Evolutionary conservation across 768 basidiomycete genomes (phyloP), one percentile per base, ranked within the genome.

Genomic region (Hemileccinum impolitum): DNA sequence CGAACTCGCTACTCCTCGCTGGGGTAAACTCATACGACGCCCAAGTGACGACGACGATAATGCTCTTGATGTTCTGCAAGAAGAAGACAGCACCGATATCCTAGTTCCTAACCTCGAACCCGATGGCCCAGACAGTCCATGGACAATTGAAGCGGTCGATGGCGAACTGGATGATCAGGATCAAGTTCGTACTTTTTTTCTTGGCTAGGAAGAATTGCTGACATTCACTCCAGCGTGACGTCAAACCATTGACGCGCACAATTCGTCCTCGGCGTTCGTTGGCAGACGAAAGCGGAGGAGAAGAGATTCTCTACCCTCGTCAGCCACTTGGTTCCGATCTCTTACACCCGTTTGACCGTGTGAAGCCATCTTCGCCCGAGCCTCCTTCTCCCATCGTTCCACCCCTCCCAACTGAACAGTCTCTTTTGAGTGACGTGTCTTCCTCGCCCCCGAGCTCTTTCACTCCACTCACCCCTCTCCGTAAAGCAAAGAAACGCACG

Each of bases 1-100:
- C 32, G 96, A 99, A 70, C 80, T 98, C 28, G 75, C 93, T 17
- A 99, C 96, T n/a, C 96, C 96, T 41, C 81, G 94, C 52, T 99
- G 94, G 94, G 78, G 79, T 51, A 80, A 79, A 62, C 75, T 77
- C 41, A 68, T 72, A 31, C 66, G 68, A 56, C 75, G 66, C 45
- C 65, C 70, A 18, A 36, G 23, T 23, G 77, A 77, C 50, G 75
- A 77, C 34, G 69, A 77, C 5, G 66, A 74, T 25, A 52, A 70
- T 5, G 58, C 72, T 19, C 69, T 70, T 15, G 46, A 55, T 39
- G 17, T 65, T 31, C 55, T 62, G 4, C 50, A 54, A 18, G 66
- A 71, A 34, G 69, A 72, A 43, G 65, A 70, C 34, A 53, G 44
- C 10, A 50, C 66, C 3, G 68, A 73, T 38, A 38, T 61, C 28